phyloP scores from a whole-genome alignment of 352 stramenopile genomes.

The Globisporangium polare region DNA sequence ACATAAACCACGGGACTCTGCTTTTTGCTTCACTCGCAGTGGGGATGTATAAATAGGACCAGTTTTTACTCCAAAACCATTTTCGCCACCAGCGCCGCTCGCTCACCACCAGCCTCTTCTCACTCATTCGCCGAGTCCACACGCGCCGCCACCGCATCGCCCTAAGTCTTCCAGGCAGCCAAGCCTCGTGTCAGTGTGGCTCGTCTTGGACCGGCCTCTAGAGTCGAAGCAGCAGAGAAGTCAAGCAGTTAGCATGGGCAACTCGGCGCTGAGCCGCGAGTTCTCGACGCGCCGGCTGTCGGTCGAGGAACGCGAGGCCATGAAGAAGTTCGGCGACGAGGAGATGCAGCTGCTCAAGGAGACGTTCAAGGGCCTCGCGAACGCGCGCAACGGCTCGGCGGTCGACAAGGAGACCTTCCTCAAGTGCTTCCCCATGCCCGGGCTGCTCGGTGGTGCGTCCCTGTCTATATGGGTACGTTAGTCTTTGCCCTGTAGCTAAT shows the following conservation, averaged over 20 bases:
- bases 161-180: neutral
- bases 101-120: neutral
- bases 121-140: neutral
- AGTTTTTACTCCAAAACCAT: neutral
- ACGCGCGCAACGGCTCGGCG: conserved; percentile 49
- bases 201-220: too few species aligned
- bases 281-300: conserved; percentile 47
- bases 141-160: neutral
- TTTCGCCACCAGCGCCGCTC: neutral
- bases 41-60: neutral
- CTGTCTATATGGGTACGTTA: too few species aligned
- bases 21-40: neutral
- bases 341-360: conserved; percentile 76
- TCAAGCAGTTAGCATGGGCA: too few species aligned
- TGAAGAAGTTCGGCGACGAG: conserved; percentile 75
- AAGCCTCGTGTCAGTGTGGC: too few species aligned
- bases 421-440: conserved; percentile 90
- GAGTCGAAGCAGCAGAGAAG: too few species aligned
- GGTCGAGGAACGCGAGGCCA: conserved; percentile 52
- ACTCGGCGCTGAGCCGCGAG: conserved; percentile 52
- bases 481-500: too few species aligned
- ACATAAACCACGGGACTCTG: neutral
- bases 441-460: conserved; percentile 80
- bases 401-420: conserved; percentile 94
- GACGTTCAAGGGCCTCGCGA: conserved; percentile 75